phyloP scores from a whole-genome alignment of 2,329 filamentous ascomycete genomes.

The Colletotrichum godetiae region DNA sequence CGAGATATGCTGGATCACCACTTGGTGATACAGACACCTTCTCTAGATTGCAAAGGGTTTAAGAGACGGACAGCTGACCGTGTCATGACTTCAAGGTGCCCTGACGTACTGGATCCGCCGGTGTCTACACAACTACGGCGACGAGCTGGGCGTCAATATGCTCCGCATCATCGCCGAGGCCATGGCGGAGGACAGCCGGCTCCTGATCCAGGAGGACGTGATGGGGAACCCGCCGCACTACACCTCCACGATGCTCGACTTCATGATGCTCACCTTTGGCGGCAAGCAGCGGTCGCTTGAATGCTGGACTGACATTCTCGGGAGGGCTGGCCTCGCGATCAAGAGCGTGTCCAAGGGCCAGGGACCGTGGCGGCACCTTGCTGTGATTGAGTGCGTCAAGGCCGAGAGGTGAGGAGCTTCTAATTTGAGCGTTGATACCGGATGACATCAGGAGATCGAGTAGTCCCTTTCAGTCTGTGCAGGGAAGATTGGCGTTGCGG shows the following conservation, averaged over 20 bases:
- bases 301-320: slow-evolving; percentile 40
- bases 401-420: neutral
- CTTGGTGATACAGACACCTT: neutral
- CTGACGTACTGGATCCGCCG: slow-evolving; percentile 49
- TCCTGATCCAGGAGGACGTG: slow-evolving; percentile 48
- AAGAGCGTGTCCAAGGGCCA: slow-evolving; percentile 36
- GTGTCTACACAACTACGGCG: slow-evolving; percentile 52
- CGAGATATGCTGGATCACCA: neutral
- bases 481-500: neutral
- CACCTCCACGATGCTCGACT: slow-evolving; percentile 42
- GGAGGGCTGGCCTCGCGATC: slow-evolving; percentile 43
- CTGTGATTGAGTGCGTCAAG: slow-evolving; percentile 39
- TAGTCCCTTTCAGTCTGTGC: neutral
- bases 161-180: slow-evolving; percentile 44
- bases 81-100: slow-evolving; percentile 42
- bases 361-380: slow-evolving; percentile 34
- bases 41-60: neutral
- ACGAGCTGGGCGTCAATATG: slow-evolving; percentile 45
- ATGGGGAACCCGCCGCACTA: slow-evolving; percentile 41
- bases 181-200: slow-evolving; percentile 46
- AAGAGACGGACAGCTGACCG: neutral
- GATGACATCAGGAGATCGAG: neutral
- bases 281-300: slow-evolving; percentile 47
- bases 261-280: slow-evolving; percentile 46
- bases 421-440: neutral